Evolutionary conservation across 805 yeast genomes (phyloP), one percentile per base, ranked within the genome.

Genomic region (Starmera caribaea): DNA sequence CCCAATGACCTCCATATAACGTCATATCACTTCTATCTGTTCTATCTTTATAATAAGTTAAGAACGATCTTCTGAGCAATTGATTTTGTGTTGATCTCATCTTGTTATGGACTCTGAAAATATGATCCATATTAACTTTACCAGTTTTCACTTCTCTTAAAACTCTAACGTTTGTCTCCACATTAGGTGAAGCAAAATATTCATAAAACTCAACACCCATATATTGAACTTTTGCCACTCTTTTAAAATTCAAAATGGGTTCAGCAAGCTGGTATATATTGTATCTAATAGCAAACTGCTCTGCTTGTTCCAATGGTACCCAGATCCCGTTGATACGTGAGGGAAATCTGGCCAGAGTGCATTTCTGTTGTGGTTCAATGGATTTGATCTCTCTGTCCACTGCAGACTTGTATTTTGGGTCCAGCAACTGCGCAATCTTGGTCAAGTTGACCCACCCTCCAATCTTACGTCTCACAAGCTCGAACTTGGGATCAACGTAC

Each of bases 1-100:
- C 46, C 61, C 61, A 57, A 30, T 44, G 48, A 2, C 61, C 61
- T 16, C 61, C 61, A 41, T 56, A 51, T 8, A 57, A 35, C 1
- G 61, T 46, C 1, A 35, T 35, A 16, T 57, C 61, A 32, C 46
- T 46, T 40, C 41, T 44, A 11, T 41, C 39, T 12, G 34, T 28
- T 8, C 51, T 29, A 9, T 40, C 39, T 30, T 40, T 43, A 31
- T 43, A 43, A 5, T 38, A 36, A 1, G 16, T 38, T 17, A 42
- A 41, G 28, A 54, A 49, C 1, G 50, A 34, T 27, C 54, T 44
- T 21, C 45, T 41, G 12, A 46, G 29, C 5, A 45, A 15, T 6
- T 34, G 27, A 5, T 38, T 31, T 2, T 41, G 36, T 4, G 41
- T 30, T 2, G 50, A 47, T 30, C 44, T 49, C 7, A 43, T 31